Evolutionary conservation across 2,329 filamentous ascomycete genomes (phyloP).

Genomic region (Biscogniauxia mediterranea): DNA sequence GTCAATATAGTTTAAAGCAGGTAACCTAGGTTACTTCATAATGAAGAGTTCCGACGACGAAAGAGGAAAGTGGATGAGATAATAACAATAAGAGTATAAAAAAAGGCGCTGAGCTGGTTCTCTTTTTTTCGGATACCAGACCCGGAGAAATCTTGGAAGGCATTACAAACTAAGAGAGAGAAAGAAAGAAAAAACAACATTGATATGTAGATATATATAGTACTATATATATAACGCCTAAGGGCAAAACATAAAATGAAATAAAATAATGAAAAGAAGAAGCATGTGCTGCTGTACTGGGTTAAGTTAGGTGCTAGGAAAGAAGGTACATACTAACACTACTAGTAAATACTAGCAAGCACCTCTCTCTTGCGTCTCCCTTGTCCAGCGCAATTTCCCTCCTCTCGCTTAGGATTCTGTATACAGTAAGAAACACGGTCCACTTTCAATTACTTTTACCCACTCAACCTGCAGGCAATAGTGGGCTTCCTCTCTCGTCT

Average conservation of each 20-base stretch:
- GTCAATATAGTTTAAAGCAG: too few species aligned
- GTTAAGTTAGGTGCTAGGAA: too few species aligned
- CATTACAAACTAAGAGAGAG: background rate
- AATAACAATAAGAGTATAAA: background rate
- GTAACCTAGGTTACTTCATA: background rate
- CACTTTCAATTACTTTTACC: conserved; percentile 1
- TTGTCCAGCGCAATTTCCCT: conserved; percentile 29
- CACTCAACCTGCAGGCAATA: conserved; percentile 6
- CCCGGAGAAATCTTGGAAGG: too few species aligned
- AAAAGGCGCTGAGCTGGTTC: background rate
- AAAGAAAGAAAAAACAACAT: background rate
- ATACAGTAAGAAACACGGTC: conserved; percentile 16
- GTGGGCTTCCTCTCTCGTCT: conserved; percentile 7
- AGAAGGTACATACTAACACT: background rate
- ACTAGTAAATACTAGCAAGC: too few species aligned
- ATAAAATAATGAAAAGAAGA: background rate
- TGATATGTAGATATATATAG: background rate
- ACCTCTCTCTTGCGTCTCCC: conserved; percentile 6
- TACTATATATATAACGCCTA: background rate
- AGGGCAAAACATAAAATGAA: background rate
- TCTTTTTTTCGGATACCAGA: too few species aligned
- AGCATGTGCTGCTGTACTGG: too few species aligned
- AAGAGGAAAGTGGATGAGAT: background rate
- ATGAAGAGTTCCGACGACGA: background rate
- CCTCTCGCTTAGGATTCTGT: conserved; percentile 25